Evolutionary conservation across 1,139 yeast genomes (phyloP).

Genomic region (Yamadazyma kanchanaburiensis): DNA sequence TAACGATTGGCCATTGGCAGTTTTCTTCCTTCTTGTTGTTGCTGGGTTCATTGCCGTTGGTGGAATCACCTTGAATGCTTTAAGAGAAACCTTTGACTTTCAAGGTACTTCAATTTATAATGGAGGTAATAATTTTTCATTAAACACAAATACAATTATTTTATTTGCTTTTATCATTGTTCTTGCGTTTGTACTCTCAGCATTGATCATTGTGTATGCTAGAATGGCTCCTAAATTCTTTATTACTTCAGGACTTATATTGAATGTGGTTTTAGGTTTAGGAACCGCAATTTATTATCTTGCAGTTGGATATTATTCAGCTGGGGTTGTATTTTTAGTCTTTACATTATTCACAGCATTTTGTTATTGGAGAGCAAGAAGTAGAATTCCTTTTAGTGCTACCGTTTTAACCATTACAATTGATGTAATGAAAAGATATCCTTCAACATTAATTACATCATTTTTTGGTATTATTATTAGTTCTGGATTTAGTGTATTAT

Average conservation of each 20-base stretch:
- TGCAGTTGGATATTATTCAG: constrained; percentile 63
- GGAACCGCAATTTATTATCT: constrained; percentile 77
- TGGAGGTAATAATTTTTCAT: constrained; percentile 49
- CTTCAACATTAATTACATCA: constrained; percentile 65
- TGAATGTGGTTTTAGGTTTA: constrained; percentile 65
- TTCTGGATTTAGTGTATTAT: constrained; percentile 62
- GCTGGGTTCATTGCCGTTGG: constrained; percentile 74
- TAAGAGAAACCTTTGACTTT: constrained; percentile 49
- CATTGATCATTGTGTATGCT: constrained; percentile 56
- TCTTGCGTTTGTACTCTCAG: constrained; percentile 58
- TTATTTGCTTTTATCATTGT: constrained; percentile 66
- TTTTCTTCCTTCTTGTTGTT: constrained; percentile 59
- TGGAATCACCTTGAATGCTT: constrained; percentile 63
- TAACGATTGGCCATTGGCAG: constrained; percentile 72
- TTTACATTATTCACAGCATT: constrained; percentile 63
- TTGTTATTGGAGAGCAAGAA: constrained; percentile 72
- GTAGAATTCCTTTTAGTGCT: constrained; percentile 71
- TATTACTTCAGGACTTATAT: constrained; percentile 65
- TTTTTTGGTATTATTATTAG: constrained; percentile 62
- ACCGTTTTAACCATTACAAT: constrained; percentile 68
- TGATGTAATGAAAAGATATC: constrained; percentile 69
- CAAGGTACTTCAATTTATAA: constrained; percentile 70
- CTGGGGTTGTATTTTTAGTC: constrained; percentile 71
- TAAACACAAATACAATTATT: constrained; percentile 72
- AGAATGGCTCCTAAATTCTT: constrained; percentile 63